phyloP scores from a whole-genome alignment of 768 basidiomycete genomes.

The Cyclocybe aegerita region DNA sequence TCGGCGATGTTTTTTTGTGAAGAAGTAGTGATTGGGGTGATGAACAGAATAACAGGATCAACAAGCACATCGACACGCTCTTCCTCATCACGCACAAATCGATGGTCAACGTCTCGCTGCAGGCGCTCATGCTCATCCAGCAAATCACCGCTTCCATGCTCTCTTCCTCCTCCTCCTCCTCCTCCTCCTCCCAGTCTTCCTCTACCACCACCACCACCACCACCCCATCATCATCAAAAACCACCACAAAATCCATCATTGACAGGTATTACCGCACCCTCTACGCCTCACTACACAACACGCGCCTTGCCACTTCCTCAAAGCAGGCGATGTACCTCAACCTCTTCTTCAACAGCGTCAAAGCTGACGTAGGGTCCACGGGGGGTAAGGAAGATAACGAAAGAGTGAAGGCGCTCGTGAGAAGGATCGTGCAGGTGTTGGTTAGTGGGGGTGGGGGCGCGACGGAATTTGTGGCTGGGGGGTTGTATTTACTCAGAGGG shows the following conservation, averaged over 20 bases:
- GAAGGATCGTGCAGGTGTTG: constrained; percentile 81
- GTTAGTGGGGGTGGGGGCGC: constrained; percentile 69
- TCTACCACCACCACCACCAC: no score
- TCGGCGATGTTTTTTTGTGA: no score
- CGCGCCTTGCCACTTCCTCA: constrained; percentile 74
- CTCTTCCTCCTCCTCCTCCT: constrained; percentile 31
- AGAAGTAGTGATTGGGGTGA: no score
- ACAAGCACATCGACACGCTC: constrained; percentile 86
- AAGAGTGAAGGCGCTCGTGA: constrained; percentile 80
- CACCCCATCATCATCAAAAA: no score
- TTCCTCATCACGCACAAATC: constrained; percentile 95
- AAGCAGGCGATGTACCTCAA: constrained; percentile 99
- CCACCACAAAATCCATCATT: constrained; percentile 45
- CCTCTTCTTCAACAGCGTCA: constrained; percentile 86
- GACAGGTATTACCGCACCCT: constrained; percentile 80
- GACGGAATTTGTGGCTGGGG: constrained; percentile 86
- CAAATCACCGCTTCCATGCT: constrained; percentile 68
- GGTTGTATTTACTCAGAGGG: constrained; percentile 84
- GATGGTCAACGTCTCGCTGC: constrained; percentile 95
- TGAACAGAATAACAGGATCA: no score
- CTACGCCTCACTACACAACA: constrained; percentile 87
- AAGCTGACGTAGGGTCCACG: constrained; percentile 43
- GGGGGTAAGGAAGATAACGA: constrained; percentile 47
- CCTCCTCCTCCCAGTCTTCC: no score
- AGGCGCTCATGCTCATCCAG: constrained; percentile 86